Conservation (phyloP, 805 yeast species). For the Saccharomycopsis selenospora region DNA sequence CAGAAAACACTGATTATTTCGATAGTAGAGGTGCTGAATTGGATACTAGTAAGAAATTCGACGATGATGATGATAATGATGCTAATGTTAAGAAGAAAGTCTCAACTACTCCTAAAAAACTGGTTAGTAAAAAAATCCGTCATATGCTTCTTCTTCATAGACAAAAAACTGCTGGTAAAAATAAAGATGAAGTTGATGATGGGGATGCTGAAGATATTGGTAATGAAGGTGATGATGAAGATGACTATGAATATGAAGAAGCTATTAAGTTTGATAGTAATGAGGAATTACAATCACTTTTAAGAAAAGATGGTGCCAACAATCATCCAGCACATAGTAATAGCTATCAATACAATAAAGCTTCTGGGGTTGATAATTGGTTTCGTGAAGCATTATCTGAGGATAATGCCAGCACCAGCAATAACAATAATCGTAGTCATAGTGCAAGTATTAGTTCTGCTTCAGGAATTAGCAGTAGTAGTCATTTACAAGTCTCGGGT, state of each 20-base stretch:
- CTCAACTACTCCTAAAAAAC: too few species aligned
- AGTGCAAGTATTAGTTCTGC: slow-evolving; percentile 20
- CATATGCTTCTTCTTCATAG: slow-evolving; percentile 37
- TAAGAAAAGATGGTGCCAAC: slow-evolving; percentile 9
- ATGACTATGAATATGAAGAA: slow-evolving; percentile 20
- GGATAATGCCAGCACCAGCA: background rate
- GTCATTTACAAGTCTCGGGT: background rate
- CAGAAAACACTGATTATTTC: slow-evolving; percentile 86
- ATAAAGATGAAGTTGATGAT: slow-evolving; percentile 10
- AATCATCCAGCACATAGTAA: slow-evolving; percentile 1
- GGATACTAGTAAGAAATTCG: slow-evolving; percentile 18
- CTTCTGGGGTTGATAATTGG: slow-evolving; percentile 14
- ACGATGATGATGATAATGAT: slow-evolving; percentile 27
- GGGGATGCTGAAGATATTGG: slow-evolving; percentile 29
- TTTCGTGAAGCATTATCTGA: slow-evolving; percentile 5
- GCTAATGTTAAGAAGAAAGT: slow-evolving; percentile 2
- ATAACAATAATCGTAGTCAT: slow-evolving; percentile 15
- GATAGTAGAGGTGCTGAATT: slow-evolving; percentile 83
- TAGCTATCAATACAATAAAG: background rate
- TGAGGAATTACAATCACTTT: slow-evolving; percentile 3
- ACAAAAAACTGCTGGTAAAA: slow-evolving; percentile 25
- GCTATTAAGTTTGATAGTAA: slow-evolving; percentile 13
- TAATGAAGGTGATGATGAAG: slow-evolving; percentile 28
- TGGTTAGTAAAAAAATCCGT: background rate
- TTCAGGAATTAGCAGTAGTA: too few species aligned